These are phyloP conservation scores for Lathyrus tuberosus DNA, from an alignment of 306 rosid genomes.

Conservation along the genomic window DNA sequence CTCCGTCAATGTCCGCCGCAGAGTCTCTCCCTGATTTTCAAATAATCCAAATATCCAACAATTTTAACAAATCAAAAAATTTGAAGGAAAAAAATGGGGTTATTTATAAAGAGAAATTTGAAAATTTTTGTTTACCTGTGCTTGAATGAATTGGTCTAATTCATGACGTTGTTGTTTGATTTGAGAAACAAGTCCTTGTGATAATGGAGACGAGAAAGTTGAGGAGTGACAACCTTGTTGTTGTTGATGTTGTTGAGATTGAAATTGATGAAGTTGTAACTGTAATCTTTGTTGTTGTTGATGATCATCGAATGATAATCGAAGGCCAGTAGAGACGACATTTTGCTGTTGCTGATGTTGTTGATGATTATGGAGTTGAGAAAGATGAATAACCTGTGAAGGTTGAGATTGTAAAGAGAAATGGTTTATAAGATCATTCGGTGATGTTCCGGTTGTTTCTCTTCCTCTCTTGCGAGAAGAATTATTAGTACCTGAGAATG, in stretches of 20 bases:
- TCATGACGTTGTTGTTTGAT: constrained; percentile 74
- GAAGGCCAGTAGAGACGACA: constrained; percentile 87
- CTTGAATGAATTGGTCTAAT: constrained; percentile 69
- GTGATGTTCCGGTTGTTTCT: constrained; percentile 2
- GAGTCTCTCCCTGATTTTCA: constrained; percentile 62
- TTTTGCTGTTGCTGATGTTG: constrained; percentile 70
- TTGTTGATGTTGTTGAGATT: constrained; percentile 36
- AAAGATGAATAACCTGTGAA: constrained; percentile 68
- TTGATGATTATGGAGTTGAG: constrained; percentile 68
- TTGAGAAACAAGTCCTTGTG: constrained; percentile 62
- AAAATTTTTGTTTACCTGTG: constrained; percentile 57
- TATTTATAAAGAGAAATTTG: background rate
- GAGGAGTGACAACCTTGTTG: constrained; percentile 49
- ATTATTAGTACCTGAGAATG: background rate
- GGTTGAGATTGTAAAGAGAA: constrained; percentile 63
- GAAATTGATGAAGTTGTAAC: constrained; percentile 41
- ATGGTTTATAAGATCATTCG: constrained; percentile 44
- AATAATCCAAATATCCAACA: background rate
- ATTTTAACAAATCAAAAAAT: background rate
- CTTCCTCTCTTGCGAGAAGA: constrained; percentile 61
- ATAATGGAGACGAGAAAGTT: constrained; percentile 47
- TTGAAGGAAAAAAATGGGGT: background rate
- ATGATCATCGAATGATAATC: constrained; percentile 67
- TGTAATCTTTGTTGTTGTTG: constrained; percentile 48
- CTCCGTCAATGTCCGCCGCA: constrained; percentile 76